Base-by-base conservation (phyloP, 2,329 filamentous ascomycete genomes). In the Fusarium sublunatum region DNA sequence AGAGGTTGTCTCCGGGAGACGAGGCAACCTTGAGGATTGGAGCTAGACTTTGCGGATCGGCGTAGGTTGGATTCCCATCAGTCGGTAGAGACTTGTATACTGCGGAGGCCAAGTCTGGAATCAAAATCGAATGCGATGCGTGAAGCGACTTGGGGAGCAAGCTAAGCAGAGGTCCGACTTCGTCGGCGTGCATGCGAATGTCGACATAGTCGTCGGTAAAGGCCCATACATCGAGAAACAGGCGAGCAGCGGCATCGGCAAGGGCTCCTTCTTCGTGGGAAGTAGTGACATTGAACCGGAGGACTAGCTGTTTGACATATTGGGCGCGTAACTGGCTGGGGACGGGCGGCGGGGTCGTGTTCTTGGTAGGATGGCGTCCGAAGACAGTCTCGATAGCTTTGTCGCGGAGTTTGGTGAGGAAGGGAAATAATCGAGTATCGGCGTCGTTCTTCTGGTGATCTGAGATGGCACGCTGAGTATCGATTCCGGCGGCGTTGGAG, bases 201-300 rank as follows among this genome's bases (percentile, higher is more conserved):
- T 99, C 95, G 25, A 95, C 91, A 81, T 90, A 95, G 58, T 91
- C 85, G 15, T 88, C 82, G 6, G 89, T 91, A 67, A 91, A 92
- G 22, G 91, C 89, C 95, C 95, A 99, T 2, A 98, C 86, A 73
- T 99, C 95, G 38, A 98, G 81, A 69, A 95, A 90, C 24, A 97
- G 83, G 15, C 87, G 86, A 59, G 90, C 84, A 1, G 88, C 83
- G 4, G 92, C 92, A 53, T 90, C 85, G n/a, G 88, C 84, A 53
- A 97, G 80, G 2, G 89, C 89, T 31, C 79, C 77, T 56, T 91
- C 88, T 72, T 96, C 91, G 19, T 87, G 83, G 4, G 82, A 76
- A 25, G 85, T 88, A 60, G 84, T 88, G 52, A 97, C 80, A 71
- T 90, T 92, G 82, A 98, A 97, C 35, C 95, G 88, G 62, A 98